Conservation (phyloP, 371 early-diverging fungal species). For the Dinochytrium kinnereticum region DNA sequence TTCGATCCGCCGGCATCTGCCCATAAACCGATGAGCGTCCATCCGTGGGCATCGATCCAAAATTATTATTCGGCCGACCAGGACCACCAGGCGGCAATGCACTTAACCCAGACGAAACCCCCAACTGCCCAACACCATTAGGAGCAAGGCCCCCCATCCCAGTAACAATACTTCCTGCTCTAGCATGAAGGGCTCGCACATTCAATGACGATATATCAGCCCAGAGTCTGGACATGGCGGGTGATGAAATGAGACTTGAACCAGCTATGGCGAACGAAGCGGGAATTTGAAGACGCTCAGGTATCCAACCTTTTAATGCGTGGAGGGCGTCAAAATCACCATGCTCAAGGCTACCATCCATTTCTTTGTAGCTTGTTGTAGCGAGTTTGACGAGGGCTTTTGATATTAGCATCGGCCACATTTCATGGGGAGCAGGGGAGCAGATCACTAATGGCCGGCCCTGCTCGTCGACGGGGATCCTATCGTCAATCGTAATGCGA, state of each 20-base stretch:
- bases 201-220: constrained; percentile 31
- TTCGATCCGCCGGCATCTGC: not conserved
- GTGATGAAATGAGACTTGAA: not conserved
- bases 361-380: constrained; percentile 45
- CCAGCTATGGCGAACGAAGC: not conserved
- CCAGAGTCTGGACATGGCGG: constrained; percentile 30
- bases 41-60: no score
- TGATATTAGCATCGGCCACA: constrained; percentile 59
- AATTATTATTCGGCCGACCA: no score
- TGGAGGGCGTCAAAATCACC: constrained; percentile 57
- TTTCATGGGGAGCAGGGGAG: constrained; percentile 44
- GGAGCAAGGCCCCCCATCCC: not conserved
- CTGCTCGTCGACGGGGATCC: constrained; percentile 56
- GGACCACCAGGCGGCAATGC: no score
- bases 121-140: not conserved
- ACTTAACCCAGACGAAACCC: no score
- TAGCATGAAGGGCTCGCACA: constrained; percentile 20
- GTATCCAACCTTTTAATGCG: constrained; percentile 52
- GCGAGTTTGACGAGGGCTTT: constrained; percentile 62
- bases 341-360: constrained; percentile 41
- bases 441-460: constrained; percentile 47
- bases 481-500: constrained; percentile 59
- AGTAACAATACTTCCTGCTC: constrained; percentile 5
- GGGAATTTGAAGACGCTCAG: constrained; percentile 41
- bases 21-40: not conserved